Conservation (phyloP, 2,329 filamentous ascomycete genomes). For the Sarocladiaceae sp. region DNA sequence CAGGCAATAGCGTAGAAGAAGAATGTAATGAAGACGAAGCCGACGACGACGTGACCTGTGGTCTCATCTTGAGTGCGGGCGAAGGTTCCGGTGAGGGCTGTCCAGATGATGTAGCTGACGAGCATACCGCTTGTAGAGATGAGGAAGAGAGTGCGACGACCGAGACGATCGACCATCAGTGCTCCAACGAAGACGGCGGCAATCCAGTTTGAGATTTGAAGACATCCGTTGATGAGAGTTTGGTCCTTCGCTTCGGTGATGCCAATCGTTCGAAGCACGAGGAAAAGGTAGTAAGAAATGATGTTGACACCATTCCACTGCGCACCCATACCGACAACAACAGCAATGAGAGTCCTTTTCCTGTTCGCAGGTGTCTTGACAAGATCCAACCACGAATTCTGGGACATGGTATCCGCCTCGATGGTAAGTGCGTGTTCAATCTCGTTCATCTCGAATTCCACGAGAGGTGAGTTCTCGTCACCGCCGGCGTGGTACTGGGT, state of each 20-base stretch:
- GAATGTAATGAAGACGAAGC: conserved; percentile 32
- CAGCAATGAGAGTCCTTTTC: conserved; percentile 18
- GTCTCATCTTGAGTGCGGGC: conserved; percentile 11
- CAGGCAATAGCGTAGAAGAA: conserved; percentile 12
- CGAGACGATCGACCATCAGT: conserved; percentile 35
- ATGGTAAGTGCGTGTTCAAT: conserved; percentile 30
- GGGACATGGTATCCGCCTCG: conserved; percentile 26
- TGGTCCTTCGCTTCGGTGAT: conserved; percentile 31
- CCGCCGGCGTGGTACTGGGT: conserved; percentile 37
- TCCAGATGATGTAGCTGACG: conserved; percentile 31
- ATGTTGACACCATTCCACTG: conserved; percentile 1
- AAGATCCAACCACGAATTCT: conserved; percentile 18
- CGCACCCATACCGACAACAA: conserved; percentile 14
- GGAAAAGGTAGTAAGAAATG: background rate
- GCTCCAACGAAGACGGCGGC: conserved; percentile 28
- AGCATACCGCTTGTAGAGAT: conserved; percentile 31
- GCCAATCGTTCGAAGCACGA: conserved; percentile 25
- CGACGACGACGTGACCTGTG: conserved; percentile 24
- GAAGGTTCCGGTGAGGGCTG: conserved; percentile 17
- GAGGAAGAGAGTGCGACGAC: conserved; percentile 38
- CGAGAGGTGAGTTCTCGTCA: conserved; percentile 33
- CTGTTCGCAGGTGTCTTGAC: conserved; percentile 19
- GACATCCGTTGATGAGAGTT: conserved; percentile 32
- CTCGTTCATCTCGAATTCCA: conserved; percentile 35
- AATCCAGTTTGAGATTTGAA: conserved; percentile 36